These are phyloP conservation scores for Fusarium musae DNA, from an alignment of 2,329 filamentous ascomycete genomes.

Conservation along the genomic window DNA sequence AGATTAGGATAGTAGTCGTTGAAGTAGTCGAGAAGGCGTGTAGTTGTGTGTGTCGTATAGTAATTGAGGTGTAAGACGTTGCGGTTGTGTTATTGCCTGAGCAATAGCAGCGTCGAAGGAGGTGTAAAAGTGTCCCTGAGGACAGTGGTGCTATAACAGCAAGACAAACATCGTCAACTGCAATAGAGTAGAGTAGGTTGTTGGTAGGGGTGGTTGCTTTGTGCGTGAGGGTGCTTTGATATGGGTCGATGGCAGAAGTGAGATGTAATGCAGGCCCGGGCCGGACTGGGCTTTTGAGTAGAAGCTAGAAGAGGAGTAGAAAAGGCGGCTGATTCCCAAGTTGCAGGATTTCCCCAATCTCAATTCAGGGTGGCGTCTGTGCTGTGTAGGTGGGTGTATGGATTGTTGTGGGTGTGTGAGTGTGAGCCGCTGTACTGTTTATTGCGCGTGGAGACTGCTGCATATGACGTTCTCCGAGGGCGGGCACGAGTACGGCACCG, in stretches of 20 bases:
- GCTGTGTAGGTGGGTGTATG: conserved; percentile 34
- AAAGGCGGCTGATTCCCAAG: conserved; percentile 36
- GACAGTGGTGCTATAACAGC: conserved; percentile 53
- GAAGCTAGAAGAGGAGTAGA: conserved; percentile 39
- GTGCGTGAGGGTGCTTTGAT: conserved; percentile 6
- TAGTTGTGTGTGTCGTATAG: conserved; percentile 31
- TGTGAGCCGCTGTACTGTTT: conserved; percentile 32
- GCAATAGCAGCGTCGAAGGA: conserved; percentile 28
- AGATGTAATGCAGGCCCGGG: conserved; percentile 41
- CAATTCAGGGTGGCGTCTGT: conserved; percentile 37
- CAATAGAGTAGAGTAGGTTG: conserved; percentile 23
- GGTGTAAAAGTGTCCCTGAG: conserved; percentile 49
- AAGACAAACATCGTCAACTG: conserved; percentile 49
- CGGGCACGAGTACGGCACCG: conserved; percentile 21
- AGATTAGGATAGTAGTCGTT: conserved; percentile 4
- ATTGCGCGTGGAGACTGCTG: conserved; percentile 32
- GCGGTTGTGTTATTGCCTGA: conserved; percentile 2
- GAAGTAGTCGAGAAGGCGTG: background rate
- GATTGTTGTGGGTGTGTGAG: conserved; percentile 11
- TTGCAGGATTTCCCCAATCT: conserved; percentile 41
- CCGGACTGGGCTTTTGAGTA: conserved; percentile 43
- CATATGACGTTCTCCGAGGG: conserved; percentile 45
- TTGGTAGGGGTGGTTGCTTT: background rate
- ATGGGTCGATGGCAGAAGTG: conserved; percentile 37
- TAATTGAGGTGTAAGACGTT: conserved; percentile 42